Evolutionary conservation across 257 asterid genomes (phyloP).

Genomic region (Ilex aquifolium): DNA sequence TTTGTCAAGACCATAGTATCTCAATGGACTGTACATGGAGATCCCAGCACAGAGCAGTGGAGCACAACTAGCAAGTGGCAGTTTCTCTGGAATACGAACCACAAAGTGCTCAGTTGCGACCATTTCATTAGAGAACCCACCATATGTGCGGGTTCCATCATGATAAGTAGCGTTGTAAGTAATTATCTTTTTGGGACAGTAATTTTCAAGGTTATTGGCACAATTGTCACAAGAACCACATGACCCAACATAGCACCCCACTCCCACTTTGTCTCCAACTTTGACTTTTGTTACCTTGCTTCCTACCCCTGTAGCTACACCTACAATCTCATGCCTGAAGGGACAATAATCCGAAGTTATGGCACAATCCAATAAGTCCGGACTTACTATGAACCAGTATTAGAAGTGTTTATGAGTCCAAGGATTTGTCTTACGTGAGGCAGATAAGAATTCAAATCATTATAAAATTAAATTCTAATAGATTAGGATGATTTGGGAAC

Average conservation of each 20-base stretch:
- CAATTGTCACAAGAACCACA: slow-evolving; percentile 19
- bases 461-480: too few species aligned
- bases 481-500: too few species aligned
- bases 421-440: too few species aligned
- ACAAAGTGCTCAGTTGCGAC: slow-evolving; percentile 18
- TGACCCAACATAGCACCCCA: slow-evolving; percentile 20
- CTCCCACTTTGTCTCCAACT: slow-evolving; percentile 23
- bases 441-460: too few species aligned
- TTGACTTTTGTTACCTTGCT: slow-evolving; percentile 14
- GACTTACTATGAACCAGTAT: too few species aligned
- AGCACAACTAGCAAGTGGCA: slow-evolving; percentile 21
- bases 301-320: slow-evolving; percentile 19
- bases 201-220: slow-evolving; percentile 13
- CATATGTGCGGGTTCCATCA: slow-evolving; percentile 7
- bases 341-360: too few species aligned
- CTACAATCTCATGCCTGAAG: slow-evolving; percentile 22
- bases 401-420: too few species aligned
- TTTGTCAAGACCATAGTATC: background rate
- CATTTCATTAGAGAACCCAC: slow-evolving; percentile 23
- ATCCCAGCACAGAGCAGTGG: slow-evolving; percentile 48
- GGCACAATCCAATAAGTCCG: too few species aligned
- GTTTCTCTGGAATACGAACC: slow-evolving; percentile 11
- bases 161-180: slow-evolving; percentile 4
- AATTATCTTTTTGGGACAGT: slow-evolving; percentile 13
- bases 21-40: slow-evolving; percentile 8